phyloP scores from a whole-genome alignment of 192 early-diverging fungal genomes.

The Umbelopsis sp. region DNA sequence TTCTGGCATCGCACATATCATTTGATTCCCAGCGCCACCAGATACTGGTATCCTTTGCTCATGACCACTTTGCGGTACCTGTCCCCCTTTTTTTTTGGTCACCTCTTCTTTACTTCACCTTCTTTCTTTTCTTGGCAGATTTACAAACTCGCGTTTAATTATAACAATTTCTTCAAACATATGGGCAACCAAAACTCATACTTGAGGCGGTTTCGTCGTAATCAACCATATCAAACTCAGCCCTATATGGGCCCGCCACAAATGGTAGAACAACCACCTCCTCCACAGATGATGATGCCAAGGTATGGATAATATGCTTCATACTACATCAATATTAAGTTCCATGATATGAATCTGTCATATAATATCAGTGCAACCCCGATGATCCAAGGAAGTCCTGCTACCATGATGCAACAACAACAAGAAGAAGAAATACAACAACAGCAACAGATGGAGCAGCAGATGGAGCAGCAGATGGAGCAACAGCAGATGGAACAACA shows the following conservation, averaged over 20 bases:
- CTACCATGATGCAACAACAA: not conserved
- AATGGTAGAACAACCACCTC: not conserved
- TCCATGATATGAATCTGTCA: not conserved
- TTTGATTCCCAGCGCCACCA: too few relatives aligned
- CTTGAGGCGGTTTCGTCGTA: not conserved
- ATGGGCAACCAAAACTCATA: constrained; percentile 9
- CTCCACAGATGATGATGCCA: constrained; percentile 6
- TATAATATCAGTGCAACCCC: not conserved
- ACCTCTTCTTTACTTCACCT: not conserved
- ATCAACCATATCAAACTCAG: constrained; percentile 1
- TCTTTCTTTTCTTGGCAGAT: not conserved
- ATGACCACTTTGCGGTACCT: too few relatives aligned
- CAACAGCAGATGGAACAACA: constrained; percentile 8
- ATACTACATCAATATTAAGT: not conserved
- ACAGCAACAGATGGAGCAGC: constrained; percentile 14
- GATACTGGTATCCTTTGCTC: too few relatives aligned
- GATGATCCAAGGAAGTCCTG: not conserved
- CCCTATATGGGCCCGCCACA: not conserved
- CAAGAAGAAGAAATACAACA: constrained; percentile 7
- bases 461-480: constrained; percentile 13
- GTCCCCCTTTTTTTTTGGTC: too few relatives aligned
- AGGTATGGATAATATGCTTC: not conserved
- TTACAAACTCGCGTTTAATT: not conserved
- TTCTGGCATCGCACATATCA: too few relatives aligned
- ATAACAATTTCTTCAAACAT: not conserved